These are phyloP conservation scores for Amanita pallidorosea DNA, from an alignment of 768 basidiomycete species.

Conservation along the genomic window DNA sequence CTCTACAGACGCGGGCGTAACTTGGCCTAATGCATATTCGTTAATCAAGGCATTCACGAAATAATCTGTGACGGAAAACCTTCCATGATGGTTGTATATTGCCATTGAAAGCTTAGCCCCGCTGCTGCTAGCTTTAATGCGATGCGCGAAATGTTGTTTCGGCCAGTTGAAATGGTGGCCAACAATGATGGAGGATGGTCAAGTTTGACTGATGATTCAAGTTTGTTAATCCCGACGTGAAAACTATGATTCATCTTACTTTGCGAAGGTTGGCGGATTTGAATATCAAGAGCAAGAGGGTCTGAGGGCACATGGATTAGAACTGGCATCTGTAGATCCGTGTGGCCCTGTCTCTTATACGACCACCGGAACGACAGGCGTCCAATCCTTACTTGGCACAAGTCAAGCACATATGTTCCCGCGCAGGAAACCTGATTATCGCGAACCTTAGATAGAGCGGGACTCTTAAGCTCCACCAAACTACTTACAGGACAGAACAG, in stretches of 20 bases:
- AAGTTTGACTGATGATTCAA: slow-evolving; percentile 43
- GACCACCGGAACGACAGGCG: slow-evolving; percentile 59
- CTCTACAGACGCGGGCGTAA: slow-evolving; percentile 25
- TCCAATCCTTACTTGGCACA: slow-evolving; percentile 55
- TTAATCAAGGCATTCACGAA: background rate
- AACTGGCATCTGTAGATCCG: slow-evolving; percentile 18
- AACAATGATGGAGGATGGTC: slow-evolving; percentile 44
- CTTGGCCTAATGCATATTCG: slow-evolving; percentile 5
- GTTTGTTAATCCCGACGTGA: slow-evolving; percentile 2
- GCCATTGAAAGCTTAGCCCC: slow-evolving; percentile 39
- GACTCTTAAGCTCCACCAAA: background rate
- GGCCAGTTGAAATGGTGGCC: slow-evolving; percentile 52
- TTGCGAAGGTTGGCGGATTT: slow-evolving; percentile 45
- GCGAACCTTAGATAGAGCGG: background rate
- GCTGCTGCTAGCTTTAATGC: slow-evolving; percentile 44
- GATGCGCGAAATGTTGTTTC: slow-evolving; percentile 50
- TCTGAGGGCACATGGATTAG: slow-evolving; percentile 59
- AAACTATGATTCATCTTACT: slow-evolving; percentile 18
- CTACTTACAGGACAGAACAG: slow-evolving; percentile 64
- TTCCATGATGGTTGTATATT: slow-evolving; percentile 29
- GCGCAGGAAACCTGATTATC: slow-evolving; percentile 48
- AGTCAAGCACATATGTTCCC: slow-evolving; percentile 61
- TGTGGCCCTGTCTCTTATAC: slow-evolving; percentile 26
- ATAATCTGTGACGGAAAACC: slow-evolving; percentile 13
- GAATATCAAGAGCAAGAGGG: slow-evolving; percentile 49